Conservation (phyloP, 1,284 basidiomycete species). For the Tylopilus microsporus region DNA sequence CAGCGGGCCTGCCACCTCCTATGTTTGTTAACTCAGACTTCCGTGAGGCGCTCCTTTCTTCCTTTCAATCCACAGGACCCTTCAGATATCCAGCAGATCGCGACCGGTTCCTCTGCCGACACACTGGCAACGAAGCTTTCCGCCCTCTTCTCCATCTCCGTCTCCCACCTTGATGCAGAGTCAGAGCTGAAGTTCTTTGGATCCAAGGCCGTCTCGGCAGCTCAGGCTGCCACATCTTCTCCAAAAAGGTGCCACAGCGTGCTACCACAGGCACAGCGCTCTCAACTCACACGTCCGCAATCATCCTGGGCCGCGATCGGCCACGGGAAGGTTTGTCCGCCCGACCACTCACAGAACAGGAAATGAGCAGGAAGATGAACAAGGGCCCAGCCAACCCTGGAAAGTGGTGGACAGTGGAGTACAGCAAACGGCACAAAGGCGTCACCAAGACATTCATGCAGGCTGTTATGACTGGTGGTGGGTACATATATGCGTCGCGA, state of each 20-base stretch:
- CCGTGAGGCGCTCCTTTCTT: too few relatives aligned
- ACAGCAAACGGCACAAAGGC: constrained; percentile 76
- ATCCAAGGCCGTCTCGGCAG: constrained; percentile 71
- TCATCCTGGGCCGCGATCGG: constrained; percentile 51
- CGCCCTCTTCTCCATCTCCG: constrained; percentile 68
- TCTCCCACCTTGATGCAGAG: constrained; percentile 77
- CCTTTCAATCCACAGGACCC: not conserved
- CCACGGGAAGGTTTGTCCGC: constrained; percentile 68
- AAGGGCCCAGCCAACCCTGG: constrained; percentile 49
- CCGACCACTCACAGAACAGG: constrained; percentile 52
- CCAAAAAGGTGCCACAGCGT: constrained; percentile 29
- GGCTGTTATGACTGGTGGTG: constrained; percentile 75
- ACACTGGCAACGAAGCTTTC: constrained; percentile 37
- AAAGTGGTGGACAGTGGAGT: constrained; percentile 84
- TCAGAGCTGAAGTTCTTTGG: constrained; percentile 92
- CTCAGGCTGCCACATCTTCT: constrained; percentile 36
- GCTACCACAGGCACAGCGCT: constrained; percentile 40
- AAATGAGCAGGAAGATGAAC: constrained; percentile 43
- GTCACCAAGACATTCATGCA: constrained; percentile 77
- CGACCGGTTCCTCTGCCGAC: constrained; percentile 15
- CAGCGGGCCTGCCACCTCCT: too few relatives aligned
- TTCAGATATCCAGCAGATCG: constrained; percentile 46
- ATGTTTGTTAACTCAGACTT: too few relatives aligned
- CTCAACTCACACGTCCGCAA: constrained; percentile 61
- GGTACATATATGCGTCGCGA: constrained; percentile 22